Conservation (phyloP, 768 basidiomycete genomes). For the Tricholoma hemisulphureum region DNA sequence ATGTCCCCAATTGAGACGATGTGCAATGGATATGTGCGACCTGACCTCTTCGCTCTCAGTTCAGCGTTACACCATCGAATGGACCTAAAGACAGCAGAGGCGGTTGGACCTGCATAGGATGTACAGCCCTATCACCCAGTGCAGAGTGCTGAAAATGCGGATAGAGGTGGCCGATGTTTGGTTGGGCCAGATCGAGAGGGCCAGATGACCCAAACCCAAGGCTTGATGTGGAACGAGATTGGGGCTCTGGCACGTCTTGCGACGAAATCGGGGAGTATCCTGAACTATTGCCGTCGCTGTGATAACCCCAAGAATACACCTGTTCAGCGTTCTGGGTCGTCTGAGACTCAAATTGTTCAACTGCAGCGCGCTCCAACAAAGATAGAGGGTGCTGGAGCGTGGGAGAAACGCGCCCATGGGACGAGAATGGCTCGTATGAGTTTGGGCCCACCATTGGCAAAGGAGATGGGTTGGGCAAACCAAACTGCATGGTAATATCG, state of each 20-base stretch:
- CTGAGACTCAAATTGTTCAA: conserved; percentile 7
- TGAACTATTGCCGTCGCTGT: conserved; percentile 22
- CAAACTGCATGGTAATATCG: neutral
- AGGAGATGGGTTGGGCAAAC: conserved; percentile 5
- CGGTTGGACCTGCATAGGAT: neutral
- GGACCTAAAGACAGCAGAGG: neutral
- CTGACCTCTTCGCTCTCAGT: neutral
- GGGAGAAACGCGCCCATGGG: conserved; percentile 10
- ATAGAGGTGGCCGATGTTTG: neutral
- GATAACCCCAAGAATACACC: conserved; percentile 19
- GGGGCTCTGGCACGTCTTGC: conserved; percentile 17
- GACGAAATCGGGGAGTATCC: conserved; percentile 26
- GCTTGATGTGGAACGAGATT: conserved; percentile 12
- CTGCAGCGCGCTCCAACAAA: neutral
- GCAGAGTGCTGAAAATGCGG: neutral
- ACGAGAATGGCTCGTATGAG: conserved; percentile 12
- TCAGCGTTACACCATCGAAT: neutral
- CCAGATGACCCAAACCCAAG: neutral
- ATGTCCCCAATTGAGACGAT: neutral
- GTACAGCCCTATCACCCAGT: neutral
- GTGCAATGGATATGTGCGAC: neutral
- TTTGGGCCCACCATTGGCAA: conserved; percentile 2
- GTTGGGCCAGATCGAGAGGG: conserved; percentile 1
- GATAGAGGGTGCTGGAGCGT: conserved; percentile 6
- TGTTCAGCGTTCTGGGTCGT: neutral